phyloP scores from a whole-genome alignment of 768 basidiomycete genomes.

The Xerocomellus intermedius region DNA sequence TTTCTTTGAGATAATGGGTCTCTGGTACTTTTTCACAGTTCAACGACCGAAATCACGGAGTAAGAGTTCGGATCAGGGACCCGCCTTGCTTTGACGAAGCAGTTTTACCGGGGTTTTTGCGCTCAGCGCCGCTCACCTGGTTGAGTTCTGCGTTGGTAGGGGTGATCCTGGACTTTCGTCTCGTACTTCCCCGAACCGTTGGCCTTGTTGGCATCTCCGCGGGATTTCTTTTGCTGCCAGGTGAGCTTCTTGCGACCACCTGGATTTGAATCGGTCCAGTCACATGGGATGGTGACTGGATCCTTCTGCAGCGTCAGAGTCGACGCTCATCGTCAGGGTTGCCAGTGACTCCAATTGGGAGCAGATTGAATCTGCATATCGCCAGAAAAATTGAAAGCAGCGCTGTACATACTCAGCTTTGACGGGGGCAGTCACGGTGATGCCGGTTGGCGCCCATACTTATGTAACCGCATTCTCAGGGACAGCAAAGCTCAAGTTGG shows the following conservation, averaged over 20 bases:
- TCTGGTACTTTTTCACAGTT: constrained; percentile 50
- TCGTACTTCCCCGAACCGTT: constrained; percentile 72
- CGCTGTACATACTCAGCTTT: constrained; percentile 46
- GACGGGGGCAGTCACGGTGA: constrained; percentile 44
- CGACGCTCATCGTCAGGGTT: no score
- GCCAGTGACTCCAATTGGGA: no score
- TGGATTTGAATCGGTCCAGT: constrained; percentile 19
- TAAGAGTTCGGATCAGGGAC: constrained; percentile 6
- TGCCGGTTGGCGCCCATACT: no score
- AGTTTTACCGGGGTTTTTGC: constrained; percentile 56
- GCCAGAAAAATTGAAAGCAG: neutral
- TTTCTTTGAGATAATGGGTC: constrained; percentile 63
- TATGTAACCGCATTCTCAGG: no score
- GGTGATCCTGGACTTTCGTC: constrained; percentile 62
- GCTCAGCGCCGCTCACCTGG: constrained; percentile 57
- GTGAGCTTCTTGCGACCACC: constrained; percentile 42
- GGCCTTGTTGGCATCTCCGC: constrained; percentile 79
- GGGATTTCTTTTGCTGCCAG: constrained; percentile 70
- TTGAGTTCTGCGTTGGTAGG: constrained; percentile 63
- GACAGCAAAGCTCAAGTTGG: no score
- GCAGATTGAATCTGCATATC: constrained; percentile 41
- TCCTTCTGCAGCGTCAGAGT: constrained; percentile 68
- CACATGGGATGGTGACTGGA: constrained; percentile 43
- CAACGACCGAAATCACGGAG: neutral
- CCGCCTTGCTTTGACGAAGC: constrained; percentile 68